Percentiles rank a stretch among this genome's conserved stretches.
phyloP scores from a whole-genome alignment of 164 flowering plant species.

The Santalum album region DNA sequence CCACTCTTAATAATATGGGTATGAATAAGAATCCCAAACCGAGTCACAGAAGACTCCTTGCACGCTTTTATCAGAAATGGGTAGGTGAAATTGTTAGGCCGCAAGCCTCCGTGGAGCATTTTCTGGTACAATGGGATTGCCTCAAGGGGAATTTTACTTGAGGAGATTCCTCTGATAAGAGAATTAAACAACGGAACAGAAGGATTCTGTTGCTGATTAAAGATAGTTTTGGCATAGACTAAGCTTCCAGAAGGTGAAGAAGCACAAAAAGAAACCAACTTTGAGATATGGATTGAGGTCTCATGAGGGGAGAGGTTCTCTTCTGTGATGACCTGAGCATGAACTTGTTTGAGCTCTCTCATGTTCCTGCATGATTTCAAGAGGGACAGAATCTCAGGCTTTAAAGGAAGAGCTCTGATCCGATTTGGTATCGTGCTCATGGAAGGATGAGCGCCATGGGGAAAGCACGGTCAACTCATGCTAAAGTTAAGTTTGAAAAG shows the following conservation, averaged over 20 bases:
- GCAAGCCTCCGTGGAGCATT: slow-evolving; percentile 12
- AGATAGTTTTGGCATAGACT: slow-evolving; percentile 21
- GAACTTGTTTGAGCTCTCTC: background rate
- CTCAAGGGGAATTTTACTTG: slow-evolving; percentile 11
- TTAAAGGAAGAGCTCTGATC: no score
- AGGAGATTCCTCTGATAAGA: slow-evolving; percentile 24
- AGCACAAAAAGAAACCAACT: slow-evolving; percentile 18
- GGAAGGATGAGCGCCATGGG: no score
- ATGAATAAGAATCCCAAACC: slow-evolving; percentile 18
- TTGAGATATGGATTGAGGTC: background rate
- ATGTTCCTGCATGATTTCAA: background rate
- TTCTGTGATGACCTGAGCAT: background rate
- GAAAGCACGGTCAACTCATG: no score
- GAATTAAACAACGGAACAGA: slow-evolving; percentile 17
- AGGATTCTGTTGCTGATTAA: slow-evolving; percentile 16
- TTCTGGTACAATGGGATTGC: slow-evolving; percentile 15
- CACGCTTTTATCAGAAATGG: slow-evolving; percentile 31
- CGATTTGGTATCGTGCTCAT: no score
- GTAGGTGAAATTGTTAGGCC: slow-evolving; percentile 24
- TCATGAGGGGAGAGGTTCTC: background rate
- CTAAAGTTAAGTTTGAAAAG: no score
- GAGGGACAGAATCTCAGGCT: background rate
- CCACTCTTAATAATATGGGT: slow-evolving; percentile 21
- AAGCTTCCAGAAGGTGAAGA: slow-evolving; percentile 20
- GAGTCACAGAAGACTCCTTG: slow-evolving; percentile 5